Evolutionary conservation across 306 rosid genomes (phyloP), one percentile per base, ranked within the genome.

Genomic region (Malus fusca): DNA sequence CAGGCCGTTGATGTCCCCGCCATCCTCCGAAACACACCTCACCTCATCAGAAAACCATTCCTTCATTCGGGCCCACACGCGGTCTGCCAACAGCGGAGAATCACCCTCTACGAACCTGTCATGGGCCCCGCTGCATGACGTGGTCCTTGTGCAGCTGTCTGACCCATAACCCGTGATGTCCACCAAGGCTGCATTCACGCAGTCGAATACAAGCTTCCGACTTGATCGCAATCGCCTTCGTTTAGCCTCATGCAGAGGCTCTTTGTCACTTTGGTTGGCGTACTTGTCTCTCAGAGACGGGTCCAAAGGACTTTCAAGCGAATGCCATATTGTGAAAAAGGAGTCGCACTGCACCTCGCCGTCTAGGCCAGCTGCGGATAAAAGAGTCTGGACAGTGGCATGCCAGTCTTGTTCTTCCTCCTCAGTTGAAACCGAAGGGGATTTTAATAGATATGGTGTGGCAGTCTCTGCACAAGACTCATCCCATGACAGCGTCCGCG

Each of bases 401-500:
- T 84, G 87, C 95, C 96, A 92, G 66, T 92, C 88, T 66, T 83
- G 86, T 66, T 88, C 92, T 82, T 87, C 96, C 69, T 75, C 86
- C 80, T 84, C 82, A 11, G 79, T 73, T 82, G 96, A 85, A 72
- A 69, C 68, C 61, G 75, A 75, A 0, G 90, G 83, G 40, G 96
- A 84, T 82, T 87, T 88, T 72, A 87, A 59, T 64, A 84, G 62
- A 79, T 80, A 84, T 6, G 88, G 84, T 44, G 84, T 79, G 68
- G 90, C 73, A 26, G 85, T 59, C 67, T 86, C 95, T 52, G 81
- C 83, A 72, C 89, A 78, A 42, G 93, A 76, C 72, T 86, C 96
- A 65, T 87, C 92, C 98, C 96, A 90, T 66, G 96, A 87, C 22
- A 88, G 81, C 43, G 91, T 96, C 77, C 99, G 84, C 26, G 98